Percentiles rank a stretch among this genome's conserved stretches.
These are phyloP conservation scores for Coemansia sp. DNA, from an alignment of 192 early-diverging fungal species.

Conservation along the genomic window DNA sequence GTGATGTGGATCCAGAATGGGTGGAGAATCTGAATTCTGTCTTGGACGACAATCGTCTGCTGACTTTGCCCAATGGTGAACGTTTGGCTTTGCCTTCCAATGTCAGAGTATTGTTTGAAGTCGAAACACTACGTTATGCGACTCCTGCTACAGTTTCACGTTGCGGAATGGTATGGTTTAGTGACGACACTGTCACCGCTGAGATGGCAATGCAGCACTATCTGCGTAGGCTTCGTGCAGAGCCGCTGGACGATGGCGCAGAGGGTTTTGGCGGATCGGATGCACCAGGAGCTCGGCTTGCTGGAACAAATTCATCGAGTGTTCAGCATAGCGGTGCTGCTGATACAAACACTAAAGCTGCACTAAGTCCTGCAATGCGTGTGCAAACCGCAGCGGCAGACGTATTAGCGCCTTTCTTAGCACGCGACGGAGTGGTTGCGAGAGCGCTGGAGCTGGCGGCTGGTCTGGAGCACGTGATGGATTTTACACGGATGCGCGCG, in stretches of 20 bases:
- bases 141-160: conserved; percentile 97
- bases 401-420: conserved; percentile 70
- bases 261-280: conserved; percentile 56
- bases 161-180: conserved; percentile 99
- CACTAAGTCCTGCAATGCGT: conserved; percentile 60
- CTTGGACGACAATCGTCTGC: conserved; percentile 94
- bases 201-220: conserved; percentile 82
- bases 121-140: conserved; percentile 96
- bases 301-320: neutral
- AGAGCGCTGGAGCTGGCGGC: conserved; percentile 68
- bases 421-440: conserved; percentile 71
- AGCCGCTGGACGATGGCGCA: conserved; percentile 78
- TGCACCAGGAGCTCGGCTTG: neutral
- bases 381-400: conserved; percentile 77
- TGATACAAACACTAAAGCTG: conserved; percentile 52
- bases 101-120: conserved; percentile 99
- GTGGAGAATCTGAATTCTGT: conserved; percentile 96
- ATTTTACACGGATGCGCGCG: conserved; percentile 85
- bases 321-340: neutral
- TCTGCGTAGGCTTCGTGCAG: conserved; percentile 69
- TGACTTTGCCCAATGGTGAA: conserved; percentile 99
- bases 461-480: conserved; percentile 94
- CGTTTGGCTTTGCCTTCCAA: conserved; percentile 91
- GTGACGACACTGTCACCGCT: conserved; percentile 79
- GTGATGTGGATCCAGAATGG: conserved; percentile 99